Evolutionary conservation across 148 eudicot genomes (phyloP).

Genomic region (Cornus controversa): DNA sequence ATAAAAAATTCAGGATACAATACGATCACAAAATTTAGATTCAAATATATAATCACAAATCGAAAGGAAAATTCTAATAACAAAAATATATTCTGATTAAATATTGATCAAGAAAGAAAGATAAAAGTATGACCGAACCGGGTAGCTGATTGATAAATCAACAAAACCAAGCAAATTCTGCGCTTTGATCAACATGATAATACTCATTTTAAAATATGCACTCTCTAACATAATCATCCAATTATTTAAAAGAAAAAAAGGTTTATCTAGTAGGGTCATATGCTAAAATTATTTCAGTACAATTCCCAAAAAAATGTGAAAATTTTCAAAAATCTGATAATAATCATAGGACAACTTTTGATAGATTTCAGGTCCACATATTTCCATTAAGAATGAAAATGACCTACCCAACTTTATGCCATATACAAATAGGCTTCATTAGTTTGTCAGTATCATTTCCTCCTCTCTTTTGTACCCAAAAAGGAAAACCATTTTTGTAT

Average conservation of each 20-base stretch:
- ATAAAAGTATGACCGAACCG: not conserved
- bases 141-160: not conserved
- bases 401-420: not conserved
- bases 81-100: not conserved
- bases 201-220: not conserved
- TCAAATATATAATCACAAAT: not conserved
- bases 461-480: not conserved
- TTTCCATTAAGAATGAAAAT: not conserved
- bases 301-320: not conserved
- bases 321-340: too few species aligned
- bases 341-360: not conserved
- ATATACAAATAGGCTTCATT: not conserved
- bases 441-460: not conserved
- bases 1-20: not conserved
- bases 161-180: not conserved
- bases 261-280: too few species aligned
- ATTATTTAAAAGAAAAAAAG: too few species aligned
- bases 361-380: not conserved
- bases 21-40: not conserved
- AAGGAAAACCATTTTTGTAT: not conserved
- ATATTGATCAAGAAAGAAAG: not conserved
- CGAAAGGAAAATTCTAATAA: not conserved
- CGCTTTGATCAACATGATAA: slow-evolving; percentile 6
- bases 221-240: not conserved
- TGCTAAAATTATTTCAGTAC: too few species aligned